Percentiles rank a stretch among this genome's conserved stretches.
These are phyloP conservation scores for Citropsis articulata DNA, from an alignment of 345 rosid species.

Conservation along the genomic window DNA sequence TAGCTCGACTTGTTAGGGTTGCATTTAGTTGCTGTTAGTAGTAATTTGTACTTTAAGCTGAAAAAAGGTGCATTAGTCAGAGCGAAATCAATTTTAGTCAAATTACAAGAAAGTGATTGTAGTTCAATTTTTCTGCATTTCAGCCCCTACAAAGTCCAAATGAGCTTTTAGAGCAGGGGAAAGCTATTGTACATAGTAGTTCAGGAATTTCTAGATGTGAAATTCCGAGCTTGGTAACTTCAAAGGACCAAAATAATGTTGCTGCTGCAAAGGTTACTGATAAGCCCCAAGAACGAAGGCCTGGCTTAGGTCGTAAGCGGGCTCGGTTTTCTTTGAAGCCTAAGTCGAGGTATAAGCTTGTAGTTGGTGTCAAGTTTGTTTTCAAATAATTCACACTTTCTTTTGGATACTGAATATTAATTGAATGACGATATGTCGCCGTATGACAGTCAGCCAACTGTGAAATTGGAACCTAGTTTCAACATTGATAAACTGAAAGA, in stretches of 20 bases:
- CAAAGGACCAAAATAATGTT: conserved; percentile 16
- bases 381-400: neutral
- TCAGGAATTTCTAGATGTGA: conserved; percentile 26
- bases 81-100: neutral
- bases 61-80: neutral
- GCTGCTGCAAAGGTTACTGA: conserved; percentile 27
- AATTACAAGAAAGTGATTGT: conserved; percentile 3
- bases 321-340: conserved; percentile 72
- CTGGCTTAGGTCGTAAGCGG: conserved; percentile 60
- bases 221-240: conserved; percentile 15
- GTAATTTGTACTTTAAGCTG: neutral
- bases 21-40: neutral
- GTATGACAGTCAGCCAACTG: conserved; percentile 51
- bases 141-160: conserved; percentile 52
- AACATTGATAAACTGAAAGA: conserved; percentile 56
- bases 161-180: conserved; percentile 58
- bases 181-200: conserved; percentile 34
- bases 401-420: conserved; percentile 1
- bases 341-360: conserved; percentile 41
- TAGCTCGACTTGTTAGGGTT: neutral
- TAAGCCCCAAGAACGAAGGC: conserved; percentile 59
- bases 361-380: neutral
- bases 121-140: conserved; percentile 6
- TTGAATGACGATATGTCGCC: conserved; percentile 7
- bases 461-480: conserved; percentile 45